Base-by-base conservation (phyloP, 2,329 filamentous ascomycete species). In the Diaporthe humulicola region DNA sequence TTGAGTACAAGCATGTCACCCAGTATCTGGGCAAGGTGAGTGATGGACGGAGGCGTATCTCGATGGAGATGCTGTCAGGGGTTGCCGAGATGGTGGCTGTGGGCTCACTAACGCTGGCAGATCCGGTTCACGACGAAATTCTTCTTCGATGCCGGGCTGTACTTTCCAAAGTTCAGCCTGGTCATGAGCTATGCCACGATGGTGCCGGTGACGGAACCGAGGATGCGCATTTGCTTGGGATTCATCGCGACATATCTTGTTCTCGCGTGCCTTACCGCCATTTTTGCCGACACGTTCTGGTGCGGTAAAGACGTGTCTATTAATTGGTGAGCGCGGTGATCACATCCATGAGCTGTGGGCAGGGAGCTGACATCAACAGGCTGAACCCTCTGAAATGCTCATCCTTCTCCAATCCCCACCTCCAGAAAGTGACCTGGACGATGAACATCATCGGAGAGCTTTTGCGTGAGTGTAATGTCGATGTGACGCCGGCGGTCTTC, bases 151-250 rank as follows among this genome's bases (percentile, higher is more conserved):
- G 69, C 73, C 5, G 75, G 75, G 28, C 73, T 76, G n/a, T 76
- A 76, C 57, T 69, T 76, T n/a, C 75, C 75, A 3, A 76, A 76
- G 42, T 64, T 76, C 22, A 73, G 70, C 56, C 71, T 76, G 48
- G 42, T 75, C 28, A 42, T 71, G 38, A 73, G 69, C 30, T 76
- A 75, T 52, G n/a, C 69, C 17, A 60, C 64, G 40, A 71, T 76
- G 56, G 66, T 76, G 19, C 75, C 75, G 45, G n/a, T 60, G 36
- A 66, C 74, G 2, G 64, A 71, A 17, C 50, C 36, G 1, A 45
- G 42, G 40, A 71, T 75, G n/a, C 73, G 75, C 25, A 36, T 52
- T 8, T 74, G 69, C 10, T 30, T 76, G 42, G 38, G 48, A 10
- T 71, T 38, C 22, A 66, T 71, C 10, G 70, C 42, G 5, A 30